phyloP scores from a whole-genome alignment of 116 monocot species.

The Posidonia oceanica region DNA sequence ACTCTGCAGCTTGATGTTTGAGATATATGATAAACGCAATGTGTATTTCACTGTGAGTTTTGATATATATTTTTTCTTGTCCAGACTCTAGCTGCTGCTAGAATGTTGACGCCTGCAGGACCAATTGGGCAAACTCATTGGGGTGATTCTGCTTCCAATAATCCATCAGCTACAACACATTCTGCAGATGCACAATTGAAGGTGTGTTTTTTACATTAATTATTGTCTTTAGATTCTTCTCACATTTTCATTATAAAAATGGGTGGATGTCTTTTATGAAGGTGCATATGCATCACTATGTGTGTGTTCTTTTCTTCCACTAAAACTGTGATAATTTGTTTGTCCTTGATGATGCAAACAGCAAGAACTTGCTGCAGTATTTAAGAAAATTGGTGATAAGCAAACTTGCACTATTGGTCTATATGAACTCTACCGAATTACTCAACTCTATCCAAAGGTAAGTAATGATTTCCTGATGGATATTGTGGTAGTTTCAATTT shows the following conservation, averaged over 20 bases:
- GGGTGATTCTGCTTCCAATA: conserved; percentile 87
- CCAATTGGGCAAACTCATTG: conserved; percentile 87
- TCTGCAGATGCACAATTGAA: conserved; percentile 96
- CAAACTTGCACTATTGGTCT: conserved; percentile 95
- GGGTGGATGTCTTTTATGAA: not conserved
- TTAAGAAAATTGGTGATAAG: conserved; percentile 99
- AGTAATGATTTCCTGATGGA: not conserved
- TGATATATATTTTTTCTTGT: not conserved
- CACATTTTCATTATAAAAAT: not conserved
- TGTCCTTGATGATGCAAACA: conserved; percentile 14
- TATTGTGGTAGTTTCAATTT: not conserved
- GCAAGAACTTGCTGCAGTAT: conserved; percentile 98
- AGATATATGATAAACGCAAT: not conserved
- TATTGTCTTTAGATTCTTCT: not conserved
- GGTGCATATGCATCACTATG: not conserved
- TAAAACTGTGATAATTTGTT: not conserved
- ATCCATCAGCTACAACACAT: conserved; percentile 46
- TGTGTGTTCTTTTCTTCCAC: no score
- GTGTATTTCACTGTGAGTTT: not conserved
- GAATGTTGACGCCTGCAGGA: conserved; percentile 92
- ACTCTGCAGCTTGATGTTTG: not conserved
- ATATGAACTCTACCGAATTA: conserved; percentile 89
- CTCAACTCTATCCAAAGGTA: conserved; percentile 94
- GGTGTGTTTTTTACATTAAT: conserved; percentile 20
- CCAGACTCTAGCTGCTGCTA: conserved; percentile 96